These are phyloP conservation scores for Phytophthora cactorum DNA, from an alignment of 352 stramenopile genomes.

Conservation along the genomic window DNA sequence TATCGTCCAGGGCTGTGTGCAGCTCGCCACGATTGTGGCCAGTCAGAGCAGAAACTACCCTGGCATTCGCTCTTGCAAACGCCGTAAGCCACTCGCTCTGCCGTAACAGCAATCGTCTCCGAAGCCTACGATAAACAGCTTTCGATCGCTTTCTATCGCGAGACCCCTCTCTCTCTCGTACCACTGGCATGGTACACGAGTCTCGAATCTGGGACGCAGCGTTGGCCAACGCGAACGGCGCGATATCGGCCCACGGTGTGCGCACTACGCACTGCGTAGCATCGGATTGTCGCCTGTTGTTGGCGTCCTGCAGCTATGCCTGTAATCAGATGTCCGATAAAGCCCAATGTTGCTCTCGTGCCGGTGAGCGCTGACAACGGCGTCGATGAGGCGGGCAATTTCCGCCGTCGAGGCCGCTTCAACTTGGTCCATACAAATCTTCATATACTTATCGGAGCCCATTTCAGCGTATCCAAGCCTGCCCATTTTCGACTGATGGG, in stretches of 20 bases:
- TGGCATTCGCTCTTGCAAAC: not conserved
- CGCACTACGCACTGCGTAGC: not conserved
- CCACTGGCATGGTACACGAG: not conserved
- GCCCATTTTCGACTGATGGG: constrained; percentile 21
- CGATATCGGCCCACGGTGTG: not conserved
- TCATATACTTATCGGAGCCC: constrained; percentile 10
- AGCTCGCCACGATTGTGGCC: too few relatives aligned
- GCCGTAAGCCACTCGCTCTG: not conserved
- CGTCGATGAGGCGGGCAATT: constrained; percentile 5
- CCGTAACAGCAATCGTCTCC: not conserved
- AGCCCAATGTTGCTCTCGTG: not conserved
- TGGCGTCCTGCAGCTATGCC: too few relatives aligned
- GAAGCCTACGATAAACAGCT: not conserved
- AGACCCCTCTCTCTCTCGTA: not conserved
- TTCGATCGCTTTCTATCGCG: not conserved
- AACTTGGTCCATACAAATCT: constrained; percentile 31
- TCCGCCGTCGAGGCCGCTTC: constrained; percentile 10
- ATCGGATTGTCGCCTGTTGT: not conserved
- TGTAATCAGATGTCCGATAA: constrained; percentile 3
- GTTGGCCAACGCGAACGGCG: not conserved
- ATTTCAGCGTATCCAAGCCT: constrained; percentile 19
- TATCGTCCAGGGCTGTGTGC: too few relatives aligned
- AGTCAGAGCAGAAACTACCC: too few relatives aligned
- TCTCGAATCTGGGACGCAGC: too few relatives aligned
- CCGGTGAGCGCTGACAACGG: not conserved